Evolutionary conservation across 2,329 filamentous ascomycete genomes (phyloP), one percentile per base, ranked within the genome.

Genomic region (Berkeleyomyces basicola): DNA sequence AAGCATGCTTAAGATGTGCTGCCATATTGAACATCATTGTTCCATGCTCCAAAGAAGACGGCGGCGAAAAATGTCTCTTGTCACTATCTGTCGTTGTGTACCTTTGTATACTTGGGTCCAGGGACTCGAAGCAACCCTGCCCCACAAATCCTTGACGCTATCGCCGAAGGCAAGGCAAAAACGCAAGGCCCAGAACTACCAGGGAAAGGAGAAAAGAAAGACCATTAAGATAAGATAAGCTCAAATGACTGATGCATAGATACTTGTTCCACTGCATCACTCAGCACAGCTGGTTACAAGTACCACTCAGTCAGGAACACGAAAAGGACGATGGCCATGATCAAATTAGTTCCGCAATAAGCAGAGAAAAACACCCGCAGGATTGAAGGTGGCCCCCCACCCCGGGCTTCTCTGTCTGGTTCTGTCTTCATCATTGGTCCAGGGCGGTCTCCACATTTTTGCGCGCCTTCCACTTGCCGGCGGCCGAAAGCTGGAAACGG

Each of bases 401-500:
- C 23, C 23, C 23, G 23, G 23, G 23, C 23, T 23, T 23, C 23
- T 23, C 23, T 23, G 23, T 23, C 23, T 23, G 23, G 23, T 23
- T 23, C 23, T 23, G 23, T 2, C 23, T 23, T 23, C 23, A 23
- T 2, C 23, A 23, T 23, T 23, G 23, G 23, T 23, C 23, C 49
- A 36, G 9, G 23, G 7, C 4, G 3, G 49, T 5, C 33, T 53
- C 14, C 44, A 49, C n/a, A 49, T 53, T 55, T 23, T 23, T 23
- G 23, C 23, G 23, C 23, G 6, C 10, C 11, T 51, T 37, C 14
- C 14, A 31, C 7, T 55, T 39, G 51, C 51, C 51, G 51, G 51
- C 51, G 51, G 51, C 51, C 51, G 51, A 55, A 36, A 37, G 14
- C 51, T 55, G 51, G 51, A 55, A 55, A 55, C 51, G 51, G 51